Evolutionary conservation across 805 yeast species (phyloP).

Genomic region (Saturnispora saitoi): DNA sequence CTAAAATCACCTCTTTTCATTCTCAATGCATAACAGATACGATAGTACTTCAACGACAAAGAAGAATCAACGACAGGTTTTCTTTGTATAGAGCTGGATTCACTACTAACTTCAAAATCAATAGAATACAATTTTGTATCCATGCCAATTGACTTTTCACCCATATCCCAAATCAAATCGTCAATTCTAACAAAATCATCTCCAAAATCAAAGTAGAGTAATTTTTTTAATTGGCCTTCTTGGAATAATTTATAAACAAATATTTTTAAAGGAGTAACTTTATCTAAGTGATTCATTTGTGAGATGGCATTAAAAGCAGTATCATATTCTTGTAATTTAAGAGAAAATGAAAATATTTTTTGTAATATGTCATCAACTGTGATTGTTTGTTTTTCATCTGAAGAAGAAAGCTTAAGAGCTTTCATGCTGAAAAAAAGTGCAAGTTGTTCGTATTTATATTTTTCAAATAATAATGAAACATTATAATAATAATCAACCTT

Average conservation of each 20-base stretch:
- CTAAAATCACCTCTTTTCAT: constrained; percentile 40
- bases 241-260: constrained; percentile 34
- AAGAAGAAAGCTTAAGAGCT: constrained; percentile 16
- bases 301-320: constrained; percentile 23
- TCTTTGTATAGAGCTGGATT: too few species aligned
- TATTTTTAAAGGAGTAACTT: constrained; percentile 22
- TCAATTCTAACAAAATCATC: constrained; percentile 38
- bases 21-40: constrained; percentile 45
- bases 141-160: constrained; percentile 16
- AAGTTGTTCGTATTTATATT: constrained; percentile 21
- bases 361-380: constrained; percentile 17
- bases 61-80: constrained; percentile 19
- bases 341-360: constrained; percentile 25
- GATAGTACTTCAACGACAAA: constrained; percentile 35
- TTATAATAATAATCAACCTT: constrained; percentile 31
- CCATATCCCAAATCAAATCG: constrained; percentile 29
- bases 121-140: not conserved
- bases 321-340: constrained; percentile 26
- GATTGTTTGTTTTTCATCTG: constrained; percentile 7
- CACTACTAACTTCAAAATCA: not conserved
- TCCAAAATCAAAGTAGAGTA: constrained; percentile 36
- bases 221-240: constrained; percentile 30
- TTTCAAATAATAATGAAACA: constrained; percentile 30
- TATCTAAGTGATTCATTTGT: constrained; percentile 21
- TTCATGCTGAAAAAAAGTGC: constrained; percentile 31